A percentile compares a stretch with the other conserved stretches of the same genome.
Conservation (phyloP, 148 eudicot species). For the Persicaria tinctoria region DNA sequence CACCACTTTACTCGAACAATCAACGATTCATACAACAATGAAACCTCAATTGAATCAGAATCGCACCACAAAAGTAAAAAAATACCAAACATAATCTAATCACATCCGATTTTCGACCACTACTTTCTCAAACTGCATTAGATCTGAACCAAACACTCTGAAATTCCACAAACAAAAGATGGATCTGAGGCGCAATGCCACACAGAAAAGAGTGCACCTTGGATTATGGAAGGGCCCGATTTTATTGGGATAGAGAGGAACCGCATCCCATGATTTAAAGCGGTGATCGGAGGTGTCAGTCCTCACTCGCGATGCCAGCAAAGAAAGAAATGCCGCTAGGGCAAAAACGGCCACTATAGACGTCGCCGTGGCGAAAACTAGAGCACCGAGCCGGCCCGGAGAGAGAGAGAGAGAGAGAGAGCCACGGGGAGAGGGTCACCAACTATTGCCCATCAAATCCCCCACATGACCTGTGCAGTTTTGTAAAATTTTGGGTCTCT, state of each 20-base stretch:
- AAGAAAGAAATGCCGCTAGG: not conserved
- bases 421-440: too few species aligned
- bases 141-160: not conserved
- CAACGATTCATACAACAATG: not conserved
- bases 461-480: too few species aligned
- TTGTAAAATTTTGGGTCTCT: too few species aligned
- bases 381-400: not conserved
- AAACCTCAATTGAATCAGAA: not conserved
- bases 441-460: too few species aligned
- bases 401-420: not conserved
- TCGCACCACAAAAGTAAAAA: not conserved
- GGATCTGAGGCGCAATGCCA: not conserved
- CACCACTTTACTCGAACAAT: not conserved
- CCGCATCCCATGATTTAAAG: conserved; percentile 6
- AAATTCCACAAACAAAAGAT: not conserved
- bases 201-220: not conserved
- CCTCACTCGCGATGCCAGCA: not conserved
- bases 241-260: conserved; percentile 13
- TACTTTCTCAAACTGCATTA: not conserved
- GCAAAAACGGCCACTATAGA: not conserved
- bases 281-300: conserved; percentile 9
- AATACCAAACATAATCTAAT: not conserved
- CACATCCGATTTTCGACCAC: not conserved
- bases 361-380: not conserved
- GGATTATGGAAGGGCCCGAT: conserved; percentile 15